Conservation (phyloP, 1,284 basidiomycete genomes). For the Caloboletus firmus region DNA sequence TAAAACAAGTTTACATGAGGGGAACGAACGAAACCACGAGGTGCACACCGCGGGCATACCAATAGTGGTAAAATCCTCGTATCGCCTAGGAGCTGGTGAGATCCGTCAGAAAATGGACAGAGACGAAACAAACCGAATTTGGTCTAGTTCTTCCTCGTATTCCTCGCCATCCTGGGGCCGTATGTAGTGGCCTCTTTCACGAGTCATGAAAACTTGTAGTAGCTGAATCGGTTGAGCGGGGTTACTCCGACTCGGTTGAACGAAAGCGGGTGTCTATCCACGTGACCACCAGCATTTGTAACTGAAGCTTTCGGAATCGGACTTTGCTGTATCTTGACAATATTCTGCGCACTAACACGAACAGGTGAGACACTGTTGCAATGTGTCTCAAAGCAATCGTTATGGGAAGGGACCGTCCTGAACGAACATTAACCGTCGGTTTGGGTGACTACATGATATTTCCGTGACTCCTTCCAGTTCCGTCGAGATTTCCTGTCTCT, state of each 20-base stretch:
- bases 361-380: not conserved
- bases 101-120: not conserved
- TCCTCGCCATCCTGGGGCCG: constrained; percentile 26
- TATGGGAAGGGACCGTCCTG: not conserved
- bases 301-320: not conserved
- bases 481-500: constrained; percentile 9
- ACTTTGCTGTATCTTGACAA: not conserved
- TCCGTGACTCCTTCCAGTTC: constrained; percentile 5
- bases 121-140: constrained; percentile 27
- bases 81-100: constrained; percentile 51
- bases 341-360: not conserved
- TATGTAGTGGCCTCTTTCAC: constrained; percentile 24
- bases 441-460: not conserved
- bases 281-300: constrained; percentile 6
- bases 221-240: not conserved
- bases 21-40: constrained; percentile 7
- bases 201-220: constrained; percentile 24
- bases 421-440: not conserved
- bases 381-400: not conserved
- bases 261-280: constrained; percentile 6
- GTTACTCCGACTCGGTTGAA: not conserved
- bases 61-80: constrained; percentile 84
- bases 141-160: constrained; percentile 36
- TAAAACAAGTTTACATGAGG: constrained; percentile 10
- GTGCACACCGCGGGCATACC: constrained; percentile 43